Base-by-base conservation (phyloP, 768 basidiomycete genomes). In the Mycena metata region DNA sequence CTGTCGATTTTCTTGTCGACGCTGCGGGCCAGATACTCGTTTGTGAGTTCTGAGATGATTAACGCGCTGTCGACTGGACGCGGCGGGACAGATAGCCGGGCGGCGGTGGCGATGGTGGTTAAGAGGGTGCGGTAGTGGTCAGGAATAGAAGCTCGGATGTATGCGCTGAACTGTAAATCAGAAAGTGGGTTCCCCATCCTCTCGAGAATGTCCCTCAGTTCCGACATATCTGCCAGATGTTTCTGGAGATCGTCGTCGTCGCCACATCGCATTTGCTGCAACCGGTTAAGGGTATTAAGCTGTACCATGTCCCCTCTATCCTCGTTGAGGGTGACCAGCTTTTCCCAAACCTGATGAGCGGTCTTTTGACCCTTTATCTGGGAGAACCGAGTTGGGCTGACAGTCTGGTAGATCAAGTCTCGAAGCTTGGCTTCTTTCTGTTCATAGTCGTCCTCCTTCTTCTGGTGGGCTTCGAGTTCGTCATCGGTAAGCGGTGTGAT, bases 301-400 rank as follows among this genome's bases (percentile, higher is more conserved):
- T 60, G 58, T 7, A 58, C 43, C 57, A 58, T 58, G n/a, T 58
- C 57, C 30, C 43, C 57, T 24, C 17, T 23, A 24, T 58, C 17
- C 41, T 58, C 43, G 17, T 58, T 58, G 42, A 58, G 57, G 10
- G 43, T 7, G 12, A 30, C 26, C 26, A 58, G 57, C 21, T 58
- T 58, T 5, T 26, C 1, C 57, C 57, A 58, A 16, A 58, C 43
- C n/a, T 13, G 4, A 36, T 21, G 12, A 19, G 54, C 54, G 2
- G 39, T 41, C 10, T 36, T 5, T 16, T 45, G 41, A 21, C 19
- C n/a, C 26, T 57, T 57, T 15, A 57, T 21, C n/a, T 57, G 56
- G 5, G 56, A 6, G 42, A 57, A 57, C 0, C 56, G 13, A 6
- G 42, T 57, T 4, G 56, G 23, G 23, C 56, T 57, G 24, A 57